phyloP scores from a whole-genome alignment of 169 alveolate genomes.

The Cystoisospora suis region DNA sequence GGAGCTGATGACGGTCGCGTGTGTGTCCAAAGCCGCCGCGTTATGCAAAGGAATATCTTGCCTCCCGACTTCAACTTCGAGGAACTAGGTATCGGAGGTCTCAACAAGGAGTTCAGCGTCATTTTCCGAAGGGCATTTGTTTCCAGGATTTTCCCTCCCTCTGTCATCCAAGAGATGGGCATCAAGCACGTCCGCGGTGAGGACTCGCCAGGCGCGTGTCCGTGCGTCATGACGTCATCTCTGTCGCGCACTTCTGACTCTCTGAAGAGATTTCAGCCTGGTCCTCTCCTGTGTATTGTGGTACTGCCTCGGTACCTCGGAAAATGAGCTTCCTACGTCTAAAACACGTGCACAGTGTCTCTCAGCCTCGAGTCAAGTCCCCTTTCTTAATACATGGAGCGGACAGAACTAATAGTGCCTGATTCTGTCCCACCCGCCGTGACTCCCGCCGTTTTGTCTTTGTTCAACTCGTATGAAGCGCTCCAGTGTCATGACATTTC shows the following conservation, averaged over 20 bases:
- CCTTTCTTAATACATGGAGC: too few relatives aligned
- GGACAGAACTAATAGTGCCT: too few relatives aligned
- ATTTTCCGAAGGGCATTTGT: constrained; percentile 99
- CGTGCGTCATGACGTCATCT: too few relatives aligned
- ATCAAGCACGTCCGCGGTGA: constrained; percentile 96
- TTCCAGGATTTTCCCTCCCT: constrained; percentile 97
- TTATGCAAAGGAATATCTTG: constrained; percentile 69
- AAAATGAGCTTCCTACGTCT: too few relatives aligned
- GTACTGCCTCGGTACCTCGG: too few relatives aligned
- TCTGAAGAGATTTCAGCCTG: too few relatives aligned
- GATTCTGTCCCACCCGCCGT: neutral
- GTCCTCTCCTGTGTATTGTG: neutral
- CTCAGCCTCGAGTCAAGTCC: too few relatives aligned
- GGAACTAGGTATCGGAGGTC: constrained; percentile 91
- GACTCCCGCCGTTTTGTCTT: neutral
- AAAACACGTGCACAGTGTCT: too few relatives aligned
- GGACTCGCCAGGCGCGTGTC: neutral
- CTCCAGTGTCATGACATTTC: too few relatives aligned
- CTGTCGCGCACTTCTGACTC: too few relatives aligned
- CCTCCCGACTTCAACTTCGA: constrained; percentile 89
- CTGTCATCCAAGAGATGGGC: constrained; percentile 95
- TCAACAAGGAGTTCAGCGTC: constrained; percentile 65
- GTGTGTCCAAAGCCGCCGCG: constrained; percentile 41
- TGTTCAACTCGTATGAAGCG: neutral
- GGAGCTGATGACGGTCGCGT: constrained; percentile 63